Evolutionary conservation across 768 basidiomycete genomes (phyloP), one percentile per base, ranked within the genome.

Genomic region (Amyloporia xantha): DNA sequence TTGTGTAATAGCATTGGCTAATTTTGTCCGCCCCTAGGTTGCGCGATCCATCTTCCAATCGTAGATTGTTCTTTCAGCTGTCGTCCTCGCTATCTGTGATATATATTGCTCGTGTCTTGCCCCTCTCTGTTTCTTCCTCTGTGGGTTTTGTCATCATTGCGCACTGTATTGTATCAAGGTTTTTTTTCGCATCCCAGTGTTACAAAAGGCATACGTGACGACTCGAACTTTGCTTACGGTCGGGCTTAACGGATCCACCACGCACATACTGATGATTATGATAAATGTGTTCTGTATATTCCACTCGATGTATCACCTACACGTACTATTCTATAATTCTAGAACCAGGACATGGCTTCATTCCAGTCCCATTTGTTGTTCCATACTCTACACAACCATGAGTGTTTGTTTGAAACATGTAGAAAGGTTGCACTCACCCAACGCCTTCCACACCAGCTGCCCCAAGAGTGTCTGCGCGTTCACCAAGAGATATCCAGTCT

Each of bases 161-260:
- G 77, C 81, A 85, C 76, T 88, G 86, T 89, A 88, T 83, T 88
- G 85, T 89, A 88, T 74, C 80, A 84, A 69, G 75, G 78, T 69
- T 70, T 72, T 62, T 70, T 72, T 62, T 55, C 49, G 52, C 60
- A 73, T 75, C 72, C 72, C 73, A 69, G 49, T 77, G 76, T 78
- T 77, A 72, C 77, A 77, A 71, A 67, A 71, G 71, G 69, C 59
- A 56, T 57, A 53, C 54, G 58, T 53, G 58, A 64, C 50, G 62
- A 59, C 58, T 74, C 61, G 72, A 71, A 77, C 71, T 69, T 66
- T 70, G 72, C 64, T 68, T 66, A 67, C 55, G 49, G 57, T 62
- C 58, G 54, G 56, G 54, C 55, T 50, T 60, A 47, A 56, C 56
- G 59, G 59, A 63, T 57, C 55, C 54, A n/a, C n/a, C n/a, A 62